Evolutionary conservation across 2,329 filamentous ascomycete genomes (phyloP).

Genomic region (Penicillium vulpinum): DNA sequence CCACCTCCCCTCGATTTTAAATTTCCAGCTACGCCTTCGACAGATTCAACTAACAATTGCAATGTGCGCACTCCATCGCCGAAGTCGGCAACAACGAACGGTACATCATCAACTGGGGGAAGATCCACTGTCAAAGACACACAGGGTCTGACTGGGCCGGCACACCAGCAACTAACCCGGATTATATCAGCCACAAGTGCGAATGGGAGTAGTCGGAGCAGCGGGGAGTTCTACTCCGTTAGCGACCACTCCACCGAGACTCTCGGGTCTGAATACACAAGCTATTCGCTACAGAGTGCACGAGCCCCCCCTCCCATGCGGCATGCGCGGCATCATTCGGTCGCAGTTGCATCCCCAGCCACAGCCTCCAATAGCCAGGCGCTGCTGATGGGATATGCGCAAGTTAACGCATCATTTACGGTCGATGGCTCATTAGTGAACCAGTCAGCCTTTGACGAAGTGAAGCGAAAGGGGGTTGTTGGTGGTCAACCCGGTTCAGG

Average conservation of each 20-base stretch:
- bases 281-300: constrained; percentile 52
- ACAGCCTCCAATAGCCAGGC: constrained; percentile 56
- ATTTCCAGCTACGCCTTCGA: constrained; percentile 52
- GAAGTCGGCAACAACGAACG: constrained; percentile 29
- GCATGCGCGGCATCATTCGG: constrained; percentile 49
- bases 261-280: constrained; percentile 79
- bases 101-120: constrained; percentile 12
- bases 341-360: constrained; percentile 30
- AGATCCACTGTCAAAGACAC: constrained; percentile 27
- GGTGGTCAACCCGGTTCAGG: constrained; percentile 80
- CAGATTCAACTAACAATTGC: constrained; percentile 28
- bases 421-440: constrained; percentile 90
- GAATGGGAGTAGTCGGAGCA: constrained; percentile 79
- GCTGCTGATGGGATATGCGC: constrained; percentile 97
- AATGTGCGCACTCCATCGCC: constrained; percentile 31
- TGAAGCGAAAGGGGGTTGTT: constrained; percentile 90
- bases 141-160: constrained; percentile 27
- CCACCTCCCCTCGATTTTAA: constrained; percentile 53
- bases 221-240: constrained; percentile 89
- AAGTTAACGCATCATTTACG: constrained; percentile 87
- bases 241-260: constrained; percentile 97
- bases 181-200: constrained; percentile 77
- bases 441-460: constrained; percentile 86
- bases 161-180: constrained; percentile 53
- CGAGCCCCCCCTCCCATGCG: constrained; percentile 45